phyloP scores from a whole-genome alignment of 1,284 basidiomycete species.

The Leccinum fallax region DNA sequence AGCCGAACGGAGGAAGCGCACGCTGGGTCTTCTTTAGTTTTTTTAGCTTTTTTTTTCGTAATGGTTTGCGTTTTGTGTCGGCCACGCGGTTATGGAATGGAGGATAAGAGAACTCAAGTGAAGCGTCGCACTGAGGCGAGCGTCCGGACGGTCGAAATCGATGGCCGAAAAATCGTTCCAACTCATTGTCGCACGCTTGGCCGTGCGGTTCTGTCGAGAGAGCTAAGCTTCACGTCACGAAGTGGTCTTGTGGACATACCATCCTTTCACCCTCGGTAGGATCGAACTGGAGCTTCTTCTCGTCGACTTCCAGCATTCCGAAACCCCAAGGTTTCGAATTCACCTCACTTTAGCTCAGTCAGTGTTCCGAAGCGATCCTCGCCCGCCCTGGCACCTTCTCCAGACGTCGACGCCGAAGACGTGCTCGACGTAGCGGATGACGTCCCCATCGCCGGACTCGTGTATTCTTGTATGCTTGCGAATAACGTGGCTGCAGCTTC shows the following conservation, averaged over 20 bases:
- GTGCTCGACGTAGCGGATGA: slow-evolving; percentile 34
- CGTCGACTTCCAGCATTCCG: slow-evolving; percentile 50
- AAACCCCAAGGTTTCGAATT: slow-evolving; percentile 84
- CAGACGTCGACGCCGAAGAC: slow-evolving; percentile 35
- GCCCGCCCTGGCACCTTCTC: slow-evolving; percentile 40
- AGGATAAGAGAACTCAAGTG: slow-evolving; percentile 75
- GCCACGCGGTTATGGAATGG: slow-evolving; percentile 70
- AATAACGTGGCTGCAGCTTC: slow-evolving; percentile 59
- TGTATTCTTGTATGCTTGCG: slow-evolving; percentile 67
- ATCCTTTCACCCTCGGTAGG: slow-evolving; percentile 81
- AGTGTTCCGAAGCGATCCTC: slow-evolving; percentile 77
- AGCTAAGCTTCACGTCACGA: slow-evolving; percentile 6
- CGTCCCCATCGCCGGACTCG: slow-evolving; percentile 19
- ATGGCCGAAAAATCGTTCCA: slow-evolving; percentile 86
- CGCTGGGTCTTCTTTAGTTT: slow-evolving; percentile 86
- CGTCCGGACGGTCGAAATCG: slow-evolving; percentile 79
- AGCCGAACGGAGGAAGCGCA: slow-evolving; percentile 75
- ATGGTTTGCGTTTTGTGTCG: slow-evolving; percentile 70
- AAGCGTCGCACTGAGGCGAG: slow-evolving; percentile 74
- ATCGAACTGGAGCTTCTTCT: slow-evolving; percentile 82
- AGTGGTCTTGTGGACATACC: slow-evolving; percentile 46
- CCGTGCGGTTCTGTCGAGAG: slow-evolving; percentile 55
- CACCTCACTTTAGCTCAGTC: slow-evolving; percentile 86
- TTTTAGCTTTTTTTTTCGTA: slow-evolving; percentile 38
- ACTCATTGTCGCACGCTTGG: slow-evolving; percentile 77